Percentiles rank a stretch among this genome's conserved stretches.
Evolutionary conservation across 164 flowering plant genomes (phyloP).

Genomic region (Sedum album): DNA sequence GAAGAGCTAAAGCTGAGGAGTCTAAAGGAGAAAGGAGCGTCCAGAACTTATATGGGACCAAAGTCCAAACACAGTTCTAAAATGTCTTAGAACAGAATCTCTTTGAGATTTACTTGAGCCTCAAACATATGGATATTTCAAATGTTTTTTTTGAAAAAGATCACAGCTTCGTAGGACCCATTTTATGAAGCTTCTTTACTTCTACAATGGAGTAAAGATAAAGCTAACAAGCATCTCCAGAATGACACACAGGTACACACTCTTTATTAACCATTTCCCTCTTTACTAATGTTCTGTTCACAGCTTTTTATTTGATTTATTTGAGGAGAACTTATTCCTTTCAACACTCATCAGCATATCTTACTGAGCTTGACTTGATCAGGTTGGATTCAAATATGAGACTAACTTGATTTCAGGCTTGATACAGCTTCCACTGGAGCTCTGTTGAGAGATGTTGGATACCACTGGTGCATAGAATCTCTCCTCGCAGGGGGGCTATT

Average conservation of each 20-base stretch:
- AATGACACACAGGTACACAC: background rate
- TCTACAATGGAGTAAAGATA: background rate
- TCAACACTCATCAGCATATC: background rate
- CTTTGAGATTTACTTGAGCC: background rate
- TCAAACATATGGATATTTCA: background rate
- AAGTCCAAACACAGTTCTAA: background rate
- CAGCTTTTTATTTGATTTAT: background rate
- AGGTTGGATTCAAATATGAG: too few relatives aligned
- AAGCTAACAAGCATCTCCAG: constrained; percentile 5
- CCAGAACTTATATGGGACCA: background rate
- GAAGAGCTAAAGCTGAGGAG: background rate
- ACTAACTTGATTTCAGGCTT: too few relatives aligned
- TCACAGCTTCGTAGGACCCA: background rate
- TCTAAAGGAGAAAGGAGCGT: background rate
- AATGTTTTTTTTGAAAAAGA: constrained; percentile 3
- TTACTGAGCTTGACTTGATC: too few relatives aligned
- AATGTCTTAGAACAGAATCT: constrained; percentile 4
- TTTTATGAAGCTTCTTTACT: constrained; percentile 6
- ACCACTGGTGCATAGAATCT: too few relatives aligned
- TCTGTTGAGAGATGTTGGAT: too few relatives aligned
- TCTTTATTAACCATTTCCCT: background rate
- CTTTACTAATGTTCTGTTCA: background rate
- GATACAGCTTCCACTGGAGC: too few relatives aligned
- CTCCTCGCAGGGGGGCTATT: too few relatives aligned
- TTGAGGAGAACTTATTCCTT: background rate